A percentile compares a stretch with the other conserved stretches of the same genome.
Conservation (phyloP, 257 asterid genomes). For the Coffea eugenioides region DNA sequence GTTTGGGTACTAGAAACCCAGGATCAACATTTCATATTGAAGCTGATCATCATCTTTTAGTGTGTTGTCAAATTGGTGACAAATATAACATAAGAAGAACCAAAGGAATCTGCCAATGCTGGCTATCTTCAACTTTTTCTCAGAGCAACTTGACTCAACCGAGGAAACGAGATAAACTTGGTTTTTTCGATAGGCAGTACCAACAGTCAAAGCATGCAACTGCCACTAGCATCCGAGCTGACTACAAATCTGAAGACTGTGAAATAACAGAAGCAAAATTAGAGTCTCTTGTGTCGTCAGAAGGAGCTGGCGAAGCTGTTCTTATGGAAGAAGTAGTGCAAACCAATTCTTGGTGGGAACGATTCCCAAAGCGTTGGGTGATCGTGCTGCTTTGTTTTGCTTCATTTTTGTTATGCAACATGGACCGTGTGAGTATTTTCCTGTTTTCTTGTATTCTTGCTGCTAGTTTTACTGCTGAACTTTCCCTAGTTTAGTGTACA, state of each 20-base stretch:
- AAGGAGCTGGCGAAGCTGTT: conserved; percentile 54
- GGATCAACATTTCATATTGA: conserved; percentile 25
- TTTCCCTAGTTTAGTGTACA: not conserved
- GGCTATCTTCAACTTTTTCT: conserved; percentile 36
- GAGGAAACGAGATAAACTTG: conserved; percentile 42
- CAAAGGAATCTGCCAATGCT: conserved; percentile 38
- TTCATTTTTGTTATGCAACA: conserved; percentile 92
- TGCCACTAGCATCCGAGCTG: conserved; percentile 59
- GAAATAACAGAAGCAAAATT: conserved; percentile 50
- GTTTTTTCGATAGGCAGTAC: conserved; percentile 38
- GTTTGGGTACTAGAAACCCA: conserved; percentile 28
- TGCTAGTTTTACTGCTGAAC: conserved; percentile 6
- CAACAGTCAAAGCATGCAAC: conserved; percentile 43
- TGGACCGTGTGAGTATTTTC: conserved; percentile 83
- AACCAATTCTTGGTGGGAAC: conserved; percentile 66
- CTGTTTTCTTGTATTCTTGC: not conserved
- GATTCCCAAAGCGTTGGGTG: conserved; percentile 89
- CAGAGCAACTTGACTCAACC: conserved; percentile 36
- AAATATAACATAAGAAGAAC: conserved; percentile 33
- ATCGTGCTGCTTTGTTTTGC: conserved; percentile 92
- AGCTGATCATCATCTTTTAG: conserved; percentile 28
- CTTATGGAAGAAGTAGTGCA: conserved; percentile 41
- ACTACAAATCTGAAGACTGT: conserved; percentile 75
- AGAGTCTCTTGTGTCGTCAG: conserved; percentile 50
- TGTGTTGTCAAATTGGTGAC: conserved; percentile 27